Evolutionary conservation across 345 rosid species (phyloP), one percentile per base, ranked within the genome.

Genomic region (Gossypium raimondii): DNA sequence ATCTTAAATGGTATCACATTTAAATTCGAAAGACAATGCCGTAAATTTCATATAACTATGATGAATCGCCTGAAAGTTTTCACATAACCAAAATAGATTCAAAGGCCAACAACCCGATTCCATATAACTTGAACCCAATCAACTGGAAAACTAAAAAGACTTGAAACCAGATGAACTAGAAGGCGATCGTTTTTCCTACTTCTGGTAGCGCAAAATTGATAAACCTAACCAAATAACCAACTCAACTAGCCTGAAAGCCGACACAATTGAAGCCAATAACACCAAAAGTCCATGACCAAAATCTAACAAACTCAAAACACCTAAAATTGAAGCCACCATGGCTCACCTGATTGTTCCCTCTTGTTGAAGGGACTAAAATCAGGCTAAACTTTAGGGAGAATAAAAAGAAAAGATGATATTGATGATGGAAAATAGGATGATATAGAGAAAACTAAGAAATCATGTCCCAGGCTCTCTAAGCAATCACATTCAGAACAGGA

Each of bases 81-180:
- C 20, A 29, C 45, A 38, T 9, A 63, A 38, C 13, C 38, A 38
- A 38, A 63, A 3, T 34, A 34, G 24, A 17, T 17, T 29, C 38
- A 16, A 61, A 61, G n/a, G 43, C 11, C 44, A 61, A 16, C 66
- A 14, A 62, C 45, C 43, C 12, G 16, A 62, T 4, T 62, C 67
- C 16, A 34, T 16, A 62, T 14, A 62, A 62, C 67, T 63, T 16
- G 67, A 63, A 38, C 68, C 68, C 3, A 63, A 16, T 62, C 67
- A 62, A 62, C 44, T 12, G 8, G 12, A 9, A 63, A 62, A 59
- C 66, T 29, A 14, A 27, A 61, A 61, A 14, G 20, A 61, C 66
- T 27, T 61, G 5, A 27, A 1, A 27, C 62, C 62, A 2, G 10
- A 61, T 27, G 7, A 29, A 14, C 66, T 6, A n/a, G 18, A 27